These are phyloP conservation scores for Emericellopsis cladophorae DNA, from an alignment of 2,329 filamentous ascomycete genomes.

Conservation along the genomic window DNA sequence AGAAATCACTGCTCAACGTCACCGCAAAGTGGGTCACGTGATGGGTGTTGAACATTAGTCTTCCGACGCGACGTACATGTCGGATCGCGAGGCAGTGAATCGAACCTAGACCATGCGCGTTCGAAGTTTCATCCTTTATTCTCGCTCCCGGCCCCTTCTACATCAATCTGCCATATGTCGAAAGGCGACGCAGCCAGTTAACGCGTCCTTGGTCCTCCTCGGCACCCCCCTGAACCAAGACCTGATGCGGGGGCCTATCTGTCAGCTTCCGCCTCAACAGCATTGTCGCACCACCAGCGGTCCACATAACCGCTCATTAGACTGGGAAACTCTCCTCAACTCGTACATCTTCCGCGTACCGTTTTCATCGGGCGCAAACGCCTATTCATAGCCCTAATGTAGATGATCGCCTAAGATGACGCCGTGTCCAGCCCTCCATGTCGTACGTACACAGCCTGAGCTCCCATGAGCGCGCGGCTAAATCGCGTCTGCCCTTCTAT, in stretches of 20 bases:
- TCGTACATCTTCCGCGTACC: slow-evolving; percentile 8
- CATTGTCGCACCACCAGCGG: slow-evolving; percentile 11
- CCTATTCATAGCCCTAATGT: slow-evolving; percentile 8
- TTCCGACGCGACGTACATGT: no score
- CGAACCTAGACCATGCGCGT: no score
- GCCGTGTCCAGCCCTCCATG: no score
- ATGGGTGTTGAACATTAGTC: neutral
- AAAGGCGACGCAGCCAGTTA: no score
- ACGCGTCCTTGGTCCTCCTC: neutral
- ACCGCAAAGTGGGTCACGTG: slow-evolving; percentile 1
- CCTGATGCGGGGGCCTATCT: slow-evolving; percentile 4
- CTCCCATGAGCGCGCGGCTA: neutral
- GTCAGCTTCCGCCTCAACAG: slow-evolving; percentile 12
- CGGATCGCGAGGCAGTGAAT: no score
- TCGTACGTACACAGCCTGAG: slow-evolving; percentile 16
- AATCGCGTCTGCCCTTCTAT: neutral
- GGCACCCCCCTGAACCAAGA: neutral
- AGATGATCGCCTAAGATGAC: slow-evolving; percentile 10
- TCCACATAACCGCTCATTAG: slow-evolving; percentile 16
- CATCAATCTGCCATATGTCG: no score
- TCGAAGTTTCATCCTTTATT: neutral
- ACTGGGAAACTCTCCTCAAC: slow-evolving; percentile 13
- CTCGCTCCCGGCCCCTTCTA: neutral
- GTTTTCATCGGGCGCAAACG: slow-evolving; percentile 3
- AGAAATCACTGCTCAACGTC: slow-evolving; percentile 1